Evolutionary conservation across 352 stramenopile species (phyloP), one percentile per base, ranked within the genome.

Genomic region (Pythium phragmiticola): DNA sequence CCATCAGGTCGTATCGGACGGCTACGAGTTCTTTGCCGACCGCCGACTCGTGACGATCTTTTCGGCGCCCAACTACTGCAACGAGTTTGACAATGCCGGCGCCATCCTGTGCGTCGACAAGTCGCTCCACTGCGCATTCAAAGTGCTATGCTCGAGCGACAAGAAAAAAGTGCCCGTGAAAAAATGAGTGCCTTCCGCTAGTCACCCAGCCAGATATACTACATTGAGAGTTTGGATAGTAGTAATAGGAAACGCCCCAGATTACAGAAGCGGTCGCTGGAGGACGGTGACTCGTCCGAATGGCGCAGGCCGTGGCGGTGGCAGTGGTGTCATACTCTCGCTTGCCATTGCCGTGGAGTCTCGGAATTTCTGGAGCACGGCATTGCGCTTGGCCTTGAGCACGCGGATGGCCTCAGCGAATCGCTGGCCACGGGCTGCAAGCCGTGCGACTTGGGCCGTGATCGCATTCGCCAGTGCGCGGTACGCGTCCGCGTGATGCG

Each of bases 81-180:
- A 98, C 60, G 97, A 99, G 82, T 99, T 99, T 74, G 98, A 99
- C 76, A 99, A 99, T 72, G 96, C 97, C n/a, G 97, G 97, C 30
- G 84, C 82, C 0, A 95, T 96, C 70, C 68, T 96, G 14, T 76
- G 82, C 33, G 83, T 94, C 7, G 83, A 92, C 70, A 81, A 90
- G 57, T 77, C 55, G 28, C 78, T 96, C 56, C 72, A 66, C 26
- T 94, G 85, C 67, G 89, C 70, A 33, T 95, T 95, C 70, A 94
- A 94, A 73, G 81, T 95, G 48, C 73, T 94, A 23, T 85, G 76
- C 46, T 94, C 82, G 36, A 75, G 63, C 65, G 82, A 92, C 65
- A 92, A 90, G 57, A 84, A 84, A 56, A 88, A 84, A 45, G 26
- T 45, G 7, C 33, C 53, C 1, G 33, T 41, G 11, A 64, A 66